These are phyloP conservation scores for Whalleya microplaca DNA, from an alignment of 2,329 filamentous ascomycete genomes.

Conservation along the genomic window DNA sequence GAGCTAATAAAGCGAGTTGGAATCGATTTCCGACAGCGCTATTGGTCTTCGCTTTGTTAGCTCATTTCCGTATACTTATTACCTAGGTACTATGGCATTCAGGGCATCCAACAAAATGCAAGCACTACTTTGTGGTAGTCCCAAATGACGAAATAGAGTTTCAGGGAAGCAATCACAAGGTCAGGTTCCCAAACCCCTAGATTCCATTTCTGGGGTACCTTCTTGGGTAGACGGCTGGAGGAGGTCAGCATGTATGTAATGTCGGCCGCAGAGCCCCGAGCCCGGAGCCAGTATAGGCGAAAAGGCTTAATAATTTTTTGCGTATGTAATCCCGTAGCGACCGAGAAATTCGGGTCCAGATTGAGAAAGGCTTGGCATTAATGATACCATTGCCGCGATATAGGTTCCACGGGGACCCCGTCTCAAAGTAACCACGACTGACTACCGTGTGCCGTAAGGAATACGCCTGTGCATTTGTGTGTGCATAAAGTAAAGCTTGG, in stretches of 20 bases:
- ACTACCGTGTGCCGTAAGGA: not conserved
- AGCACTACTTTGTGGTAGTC: not conserved
- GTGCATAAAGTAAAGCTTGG: not conserved
- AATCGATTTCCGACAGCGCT: too few species aligned
- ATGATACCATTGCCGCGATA: constrained; percentile 16
- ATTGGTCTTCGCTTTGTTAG: too few species aligned
- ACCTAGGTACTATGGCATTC: not conserved
- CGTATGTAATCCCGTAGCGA: constrained; percentile 10
- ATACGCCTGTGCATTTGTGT: not conserved
- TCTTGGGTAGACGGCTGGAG: too few species aligned
- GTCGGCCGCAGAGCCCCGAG: not conserved
- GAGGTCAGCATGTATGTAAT: too few species aligned
- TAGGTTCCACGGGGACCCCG: not conserved
- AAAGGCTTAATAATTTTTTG: constrained; percentile 1
- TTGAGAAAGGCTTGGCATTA: constrained; percentile 24
- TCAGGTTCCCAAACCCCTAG: too few species aligned
- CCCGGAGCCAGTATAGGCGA: not conserved
- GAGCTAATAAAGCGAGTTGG: too few species aligned
- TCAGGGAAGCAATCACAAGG: not conserved
- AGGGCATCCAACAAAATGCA: not conserved
- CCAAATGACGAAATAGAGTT: constrained; percentile 15
- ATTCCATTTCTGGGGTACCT: too few species aligned
- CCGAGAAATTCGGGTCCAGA: constrained; percentile 11
- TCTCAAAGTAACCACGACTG: not conserved
- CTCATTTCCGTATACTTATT: too few species aligned